These are phyloP conservation scores for Blastomyces emzantsi DNA, from an alignment of 2,329 filamentous ascomycete genomes.

Conservation along the genomic window DNA sequence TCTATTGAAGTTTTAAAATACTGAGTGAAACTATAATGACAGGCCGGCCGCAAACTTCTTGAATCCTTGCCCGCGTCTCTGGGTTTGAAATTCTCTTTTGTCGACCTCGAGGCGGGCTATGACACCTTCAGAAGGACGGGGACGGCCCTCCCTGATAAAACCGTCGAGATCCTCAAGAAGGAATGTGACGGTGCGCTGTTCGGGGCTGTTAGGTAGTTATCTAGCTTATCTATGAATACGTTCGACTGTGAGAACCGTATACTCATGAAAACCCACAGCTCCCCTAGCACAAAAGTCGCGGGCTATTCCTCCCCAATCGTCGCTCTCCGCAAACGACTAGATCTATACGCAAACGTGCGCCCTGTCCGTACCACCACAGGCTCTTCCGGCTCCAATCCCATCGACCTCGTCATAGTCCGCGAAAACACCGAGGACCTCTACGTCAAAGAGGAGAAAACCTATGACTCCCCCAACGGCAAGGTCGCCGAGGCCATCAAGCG, in stretches of 20 bases:
- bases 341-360: conserved; percentile 94
- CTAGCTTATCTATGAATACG: background rate
- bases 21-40: conserved; percentile 10
- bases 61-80: conserved; percentile 89
- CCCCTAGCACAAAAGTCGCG: conserved; percentile 77
- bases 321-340: conserved; percentile 85
- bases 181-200: conserved; percentile 96
- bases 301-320: conserved; percentile 97
- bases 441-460: conserved; percentile 91
- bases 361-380: conserved; percentile 75
- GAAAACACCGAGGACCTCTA: conserved; percentile 99
- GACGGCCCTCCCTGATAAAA: conserved; percentile 78
- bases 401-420: conserved; percentile 96
- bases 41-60: conserved; percentile 75
- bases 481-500: conserved; percentile 97
- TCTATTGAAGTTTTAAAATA: conserved; percentile 1
- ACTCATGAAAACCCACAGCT: conserved; percentile 41
- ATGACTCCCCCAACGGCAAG: conserved; percentile 61
- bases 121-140: conserved; percentile 88
- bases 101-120: conserved; percentile 86
- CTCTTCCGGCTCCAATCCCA: conserved; percentile 47
- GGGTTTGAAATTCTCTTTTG: conserved; percentile 86
- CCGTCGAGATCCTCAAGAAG: conserved; percentile 75
- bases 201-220: conserved; percentile 66
- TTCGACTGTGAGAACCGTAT: background rate